Percentiles rank a stretch among this genome's conserved stretches.
Evolutionary conservation across 495 filamentous ascomycete species (phyloP).

Genomic region (Penicillium odoratum): DNA sequence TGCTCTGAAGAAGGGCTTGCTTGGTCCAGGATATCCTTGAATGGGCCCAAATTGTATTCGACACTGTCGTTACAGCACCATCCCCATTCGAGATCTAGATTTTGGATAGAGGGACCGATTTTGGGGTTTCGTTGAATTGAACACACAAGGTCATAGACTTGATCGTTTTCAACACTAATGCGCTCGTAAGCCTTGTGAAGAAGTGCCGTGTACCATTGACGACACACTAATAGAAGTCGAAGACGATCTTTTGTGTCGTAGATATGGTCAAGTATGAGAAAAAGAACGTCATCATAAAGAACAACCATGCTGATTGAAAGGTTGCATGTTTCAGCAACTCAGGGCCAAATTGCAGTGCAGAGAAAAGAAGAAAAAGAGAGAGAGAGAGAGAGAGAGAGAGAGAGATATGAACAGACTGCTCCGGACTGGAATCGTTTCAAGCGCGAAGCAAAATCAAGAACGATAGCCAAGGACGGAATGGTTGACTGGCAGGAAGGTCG

Average conservation of each 20-base stretch:
- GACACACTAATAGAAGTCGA: neutral
- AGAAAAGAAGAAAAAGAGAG: neutral
- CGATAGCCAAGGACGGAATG: neutral
- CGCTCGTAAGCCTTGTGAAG: slow-evolving; percentile 1
- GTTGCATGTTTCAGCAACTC: neutral
- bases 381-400: neutral
- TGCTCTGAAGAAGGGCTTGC: neutral
- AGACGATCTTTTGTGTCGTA: neutral
- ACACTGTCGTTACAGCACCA: neutral
- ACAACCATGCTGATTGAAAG: neutral
- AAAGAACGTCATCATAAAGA: slow-evolving; percentile 1
- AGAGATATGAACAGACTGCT: neutral
- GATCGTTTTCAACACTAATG: neutral
- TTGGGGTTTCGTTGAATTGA: neutral
- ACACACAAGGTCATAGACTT: neutral
- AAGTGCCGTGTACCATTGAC: neutral
- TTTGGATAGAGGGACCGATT: neutral
- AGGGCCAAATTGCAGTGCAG: neutral
- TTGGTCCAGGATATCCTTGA: neutral
- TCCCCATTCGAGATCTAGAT: neutral
- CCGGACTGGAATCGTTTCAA: neutral
- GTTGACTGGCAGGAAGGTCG: neutral
- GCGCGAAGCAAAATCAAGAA: neutral
- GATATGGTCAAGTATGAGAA: slow-evolving; percentile 1
- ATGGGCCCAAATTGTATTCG: neutral